Evolutionary conservation across 768 basidiomycete genomes (phyloP), one percentile per base, ranked within the genome.

Genomic region (Lentinula sp.): DNA sequence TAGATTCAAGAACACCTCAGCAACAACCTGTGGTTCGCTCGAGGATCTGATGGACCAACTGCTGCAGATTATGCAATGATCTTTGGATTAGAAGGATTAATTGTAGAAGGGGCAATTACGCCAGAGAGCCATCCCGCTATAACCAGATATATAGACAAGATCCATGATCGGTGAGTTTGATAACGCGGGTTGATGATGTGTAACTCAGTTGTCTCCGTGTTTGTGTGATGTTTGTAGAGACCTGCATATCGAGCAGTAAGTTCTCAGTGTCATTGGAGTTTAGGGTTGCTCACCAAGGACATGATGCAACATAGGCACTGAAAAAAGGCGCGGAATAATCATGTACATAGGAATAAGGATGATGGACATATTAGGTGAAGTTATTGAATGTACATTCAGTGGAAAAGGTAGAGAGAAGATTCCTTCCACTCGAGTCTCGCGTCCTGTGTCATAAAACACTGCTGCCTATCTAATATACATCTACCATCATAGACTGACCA

Each of bases 171-270:
- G 57, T 59, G 46, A 60, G 52, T 60, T 51, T 33, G n/a, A 16
- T 5, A 52, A 8, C 49, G 5, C 20, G 7, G 9, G 28, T 10
- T 13, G 12, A n/a, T 48, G 49, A 35, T 23, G 9, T 23, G 33
- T 2, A 50, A 8, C 49, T 50, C 20, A 23, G 70, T 81, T 55
- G 78, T 81, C 9, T 23, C 8, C n/a, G 43, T 7, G 6, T 12
- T 52, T 37, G n/a, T 39, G 12, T 54, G 1, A 6, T 7, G 6
- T 18, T 2, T 12, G 16, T 13, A 20, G 36, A 20, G 36, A 20
- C 35, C 33, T 54, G n/a, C 53, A 37, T 54, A 50, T 32, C 49
- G 28, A 28, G n/a, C 20, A 32, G 49, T 50, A 20, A 50, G 49
- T 32, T 13, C 20, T 12, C 49, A 50, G 13, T 5, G 20, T 8